A percentile compares a stretch with the other conserved stretches of the same genome.
Conservation (phyloP, 31 red algal genomes). For the Porphyra umbilicalis region DNA sequence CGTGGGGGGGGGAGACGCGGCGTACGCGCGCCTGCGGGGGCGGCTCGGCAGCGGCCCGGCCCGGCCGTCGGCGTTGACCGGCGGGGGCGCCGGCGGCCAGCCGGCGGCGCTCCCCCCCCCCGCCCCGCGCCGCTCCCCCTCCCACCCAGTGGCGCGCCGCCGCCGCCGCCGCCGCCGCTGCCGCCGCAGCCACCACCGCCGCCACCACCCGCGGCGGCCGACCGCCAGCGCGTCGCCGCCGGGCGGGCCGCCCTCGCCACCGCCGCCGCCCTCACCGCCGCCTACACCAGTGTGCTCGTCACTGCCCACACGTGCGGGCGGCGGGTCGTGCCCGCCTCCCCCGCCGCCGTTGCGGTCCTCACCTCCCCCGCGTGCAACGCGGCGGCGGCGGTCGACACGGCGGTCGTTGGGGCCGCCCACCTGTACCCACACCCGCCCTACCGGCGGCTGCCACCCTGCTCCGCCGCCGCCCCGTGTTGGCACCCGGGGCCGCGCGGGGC, state of each 20-base stretch:
- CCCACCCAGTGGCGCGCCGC: too few species aligned
- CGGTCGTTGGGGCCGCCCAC: neutral
- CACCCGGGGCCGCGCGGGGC: neutral
- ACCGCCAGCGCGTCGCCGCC: neutral
- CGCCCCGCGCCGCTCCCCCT: neutral
- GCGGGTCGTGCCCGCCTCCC: neutral
- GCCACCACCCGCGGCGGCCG: neutral
- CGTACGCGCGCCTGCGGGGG: neutral
- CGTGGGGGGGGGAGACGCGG: neutral
- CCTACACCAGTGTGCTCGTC: neutral
- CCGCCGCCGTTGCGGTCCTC: neutral
- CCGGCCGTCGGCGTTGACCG: neutral
- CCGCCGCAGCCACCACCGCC: neutral
- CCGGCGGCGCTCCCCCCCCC: neutral
- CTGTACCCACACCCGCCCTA: neutral
- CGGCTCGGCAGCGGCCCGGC: neutral
- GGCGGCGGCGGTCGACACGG: neutral
- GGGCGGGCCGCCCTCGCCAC: neutral
- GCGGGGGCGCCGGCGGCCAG: neutral
- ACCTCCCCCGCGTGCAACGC: neutral
- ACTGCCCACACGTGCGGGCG: neutral
- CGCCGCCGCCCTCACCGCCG: neutral
- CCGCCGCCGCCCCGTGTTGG: neutral
- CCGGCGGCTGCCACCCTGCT: neutral
- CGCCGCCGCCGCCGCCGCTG: neutral